Conservation (phyloP, 768 basidiomycete species). For the Paxillus involutus region DNA sequence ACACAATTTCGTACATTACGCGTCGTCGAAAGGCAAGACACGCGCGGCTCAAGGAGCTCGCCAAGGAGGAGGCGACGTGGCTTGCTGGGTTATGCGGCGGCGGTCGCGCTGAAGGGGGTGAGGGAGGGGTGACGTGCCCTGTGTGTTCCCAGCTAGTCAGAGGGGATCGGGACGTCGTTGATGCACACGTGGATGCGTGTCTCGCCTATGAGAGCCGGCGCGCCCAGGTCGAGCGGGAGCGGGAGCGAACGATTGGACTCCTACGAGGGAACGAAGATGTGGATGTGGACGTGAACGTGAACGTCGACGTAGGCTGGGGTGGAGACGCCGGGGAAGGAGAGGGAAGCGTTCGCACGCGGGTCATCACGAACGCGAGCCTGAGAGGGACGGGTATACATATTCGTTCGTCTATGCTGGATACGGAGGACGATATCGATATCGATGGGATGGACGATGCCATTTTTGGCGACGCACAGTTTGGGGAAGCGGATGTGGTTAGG, state of each 20-base stretch:
- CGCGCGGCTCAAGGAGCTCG: conserved; percentile 63
- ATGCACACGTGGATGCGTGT: conserved; percentile 83
- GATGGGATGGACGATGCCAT: conserved; percentile 71
- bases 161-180: conserved; percentile 71
- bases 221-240: conserved; percentile 34
- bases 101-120: conserved; percentile 34
- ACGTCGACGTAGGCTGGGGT: conserved; percentile 37
- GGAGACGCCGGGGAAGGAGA: conserved; percentile 30
- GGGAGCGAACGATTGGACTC: conserved; percentile 25
- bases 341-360: conserved; percentile 43
- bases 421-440: conserved; percentile 79
- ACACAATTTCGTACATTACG: conserved; percentile 62
- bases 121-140: conserved; percentile 60
- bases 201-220: conserved; percentile 53
- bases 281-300: conserved; percentile 33
- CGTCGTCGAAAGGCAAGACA: conserved; percentile 70
- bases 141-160: conserved; percentile 57
- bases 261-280: conserved; percentile 30
- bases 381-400: conserved; percentile 71
- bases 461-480: conserved; percentile 76
- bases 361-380: conserved; percentile 35
- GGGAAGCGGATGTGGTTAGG: conserved; percentile 65
- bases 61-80: conserved; percentile 54
- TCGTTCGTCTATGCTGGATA: conserved; percentile 55
- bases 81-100: conserved; percentile 15